A percentile compares a stretch with the other conserved stretches of the same genome.
Evolutionary conservation across 495 filamentous ascomycete species (phyloP).

Genomic region (Baudoinia panamericana): DNA sequence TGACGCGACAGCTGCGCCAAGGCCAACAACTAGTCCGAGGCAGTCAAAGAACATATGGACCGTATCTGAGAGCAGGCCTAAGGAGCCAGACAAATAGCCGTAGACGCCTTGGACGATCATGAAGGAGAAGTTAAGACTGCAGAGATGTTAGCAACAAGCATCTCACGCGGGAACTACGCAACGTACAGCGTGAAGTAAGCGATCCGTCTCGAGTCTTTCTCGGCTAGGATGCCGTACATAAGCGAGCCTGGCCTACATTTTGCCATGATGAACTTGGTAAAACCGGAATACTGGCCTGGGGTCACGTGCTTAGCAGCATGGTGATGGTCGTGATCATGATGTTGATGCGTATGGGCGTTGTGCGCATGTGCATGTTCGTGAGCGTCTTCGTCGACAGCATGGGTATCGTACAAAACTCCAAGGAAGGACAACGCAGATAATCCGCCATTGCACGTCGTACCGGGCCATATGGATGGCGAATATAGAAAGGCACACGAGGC

Average conservation of each 20-base stretch:
- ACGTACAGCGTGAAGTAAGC: conserved; percentile 90
- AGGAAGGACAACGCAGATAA: conserved; percentile 16
- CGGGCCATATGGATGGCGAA: conserved; percentile 17
- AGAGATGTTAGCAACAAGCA: neutral
- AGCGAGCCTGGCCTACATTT: conserved; percentile 58
- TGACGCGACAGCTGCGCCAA: conserved; percentile 91
- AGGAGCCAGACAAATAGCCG: conserved; percentile 79
- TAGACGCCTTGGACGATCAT: conserved; percentile 94
- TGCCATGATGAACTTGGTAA: conserved; percentile 54
- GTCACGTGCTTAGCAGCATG: conserved; percentile 28
- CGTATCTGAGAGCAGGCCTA: conserved; percentile 89
- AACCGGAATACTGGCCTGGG: conserved; percentile 37
- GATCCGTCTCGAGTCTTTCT: conserved; percentile 89
- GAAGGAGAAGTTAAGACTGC: conserved; percentile 81
- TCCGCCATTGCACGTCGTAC: conserved; percentile 16
- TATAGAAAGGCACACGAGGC: conserved; percentile 18
- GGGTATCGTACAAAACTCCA: conserved; percentile 17
- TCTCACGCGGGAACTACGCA: neutral
- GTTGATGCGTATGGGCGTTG: conserved; percentile 13
- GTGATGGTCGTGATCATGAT: conserved; percentile 33
- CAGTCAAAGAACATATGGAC: conserved; percentile 99
- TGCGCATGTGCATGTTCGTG: conserved; percentile 15
- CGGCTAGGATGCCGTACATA: conserved; percentile 68
- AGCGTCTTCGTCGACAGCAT: conserved; percentile 6
- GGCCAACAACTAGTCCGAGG: conserved; percentile 75